Percentiles rank a stretch among this genome's conserved stretches.
phyloP scores from a whole-genome alignment of 1,139 yeast species.

The Yamadazyma dendronema region DNA sequence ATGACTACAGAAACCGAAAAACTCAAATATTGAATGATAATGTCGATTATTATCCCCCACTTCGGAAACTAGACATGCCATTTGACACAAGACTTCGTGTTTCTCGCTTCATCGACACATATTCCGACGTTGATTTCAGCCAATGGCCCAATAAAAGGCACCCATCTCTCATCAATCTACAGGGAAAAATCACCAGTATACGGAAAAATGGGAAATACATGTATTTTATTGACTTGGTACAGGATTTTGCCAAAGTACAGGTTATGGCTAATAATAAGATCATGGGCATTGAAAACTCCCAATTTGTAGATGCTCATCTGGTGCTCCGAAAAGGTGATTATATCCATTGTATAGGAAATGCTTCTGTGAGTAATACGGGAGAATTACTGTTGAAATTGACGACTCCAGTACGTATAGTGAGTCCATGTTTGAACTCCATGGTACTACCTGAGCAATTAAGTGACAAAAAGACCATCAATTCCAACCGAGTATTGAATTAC shows the following conservation, averaged over 20 bases:
- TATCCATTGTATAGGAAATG: constrained; percentile 60
- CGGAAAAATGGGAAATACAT: constrained; percentile 67
- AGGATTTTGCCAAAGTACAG: constrained; percentile 58
- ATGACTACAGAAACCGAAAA: not conserved
- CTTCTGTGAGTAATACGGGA: constrained; percentile 75
- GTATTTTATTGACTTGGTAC: constrained; percentile 63
- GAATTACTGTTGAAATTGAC: constrained; percentile 72
- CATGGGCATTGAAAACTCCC: constrained; percentile 38
- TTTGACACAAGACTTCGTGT: constrained; percentile 9
- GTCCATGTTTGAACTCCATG: constrained; percentile 67
- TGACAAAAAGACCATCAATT: constrained; percentile 57
- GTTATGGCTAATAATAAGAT: constrained; percentile 56
- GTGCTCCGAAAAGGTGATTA: constrained; percentile 70
- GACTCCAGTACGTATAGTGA: constrained; percentile 46
- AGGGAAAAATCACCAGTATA: constrained; percentile 59
- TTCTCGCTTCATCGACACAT: constrained; percentile 10
- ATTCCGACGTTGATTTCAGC: constrained; percentile 6
- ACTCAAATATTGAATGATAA: not conserved
- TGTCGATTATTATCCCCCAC: constrained; percentile 12
- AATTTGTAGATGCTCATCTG: constrained; percentile 45
- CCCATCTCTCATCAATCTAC: constrained; percentile 20
- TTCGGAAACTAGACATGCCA: constrained; percentile 3
- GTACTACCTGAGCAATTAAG: constrained; percentile 58
- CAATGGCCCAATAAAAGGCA: constrained; percentile 8
- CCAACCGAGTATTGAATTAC: constrained; percentile 74